phyloP scores from a whole-genome alignment of 2,329 filamentous ascomycete species.

The Trichoderma koningiopsis region DNA sequence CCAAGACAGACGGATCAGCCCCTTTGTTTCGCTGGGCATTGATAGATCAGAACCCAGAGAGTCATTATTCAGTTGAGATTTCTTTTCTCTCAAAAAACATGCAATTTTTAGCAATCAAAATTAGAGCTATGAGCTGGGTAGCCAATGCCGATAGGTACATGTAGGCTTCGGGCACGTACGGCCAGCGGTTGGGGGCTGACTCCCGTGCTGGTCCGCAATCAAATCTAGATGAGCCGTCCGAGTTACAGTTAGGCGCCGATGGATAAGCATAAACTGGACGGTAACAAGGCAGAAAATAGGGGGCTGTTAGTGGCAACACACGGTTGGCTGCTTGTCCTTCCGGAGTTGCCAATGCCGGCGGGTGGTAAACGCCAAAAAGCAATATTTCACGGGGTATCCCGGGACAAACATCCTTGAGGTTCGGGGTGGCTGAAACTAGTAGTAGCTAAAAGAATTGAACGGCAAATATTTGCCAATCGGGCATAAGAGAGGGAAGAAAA shows the following conservation, averaged over 20 bases:
- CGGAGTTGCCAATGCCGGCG: neutral
- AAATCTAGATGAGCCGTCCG: slow-evolving; percentile 11
- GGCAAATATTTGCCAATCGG: neutral
- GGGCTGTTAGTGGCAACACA: neutral
- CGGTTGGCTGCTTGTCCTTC: neutral
- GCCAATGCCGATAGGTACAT: neutral
- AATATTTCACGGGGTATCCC: slow-evolving; percentile 8
- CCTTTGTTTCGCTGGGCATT: neutral
- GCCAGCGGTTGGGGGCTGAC: neutral
- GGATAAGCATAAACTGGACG: slow-evolving; percentile 18
- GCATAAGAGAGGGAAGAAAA: neutral
- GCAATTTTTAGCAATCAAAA: neutral
- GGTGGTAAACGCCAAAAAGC: neutral
- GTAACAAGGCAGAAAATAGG: neutral
- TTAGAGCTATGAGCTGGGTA: too few relatives aligned
- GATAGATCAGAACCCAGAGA: neutral
- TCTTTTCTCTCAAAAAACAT: neutral
- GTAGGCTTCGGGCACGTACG: neutral
- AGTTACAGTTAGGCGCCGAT: neutral
- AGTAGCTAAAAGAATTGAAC: neutral
- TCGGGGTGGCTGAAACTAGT: neutral
- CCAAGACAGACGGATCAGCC: slow-evolving; percentile 14
- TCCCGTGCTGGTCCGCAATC: neutral
- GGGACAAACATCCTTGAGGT: neutral
- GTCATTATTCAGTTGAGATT: neutral